phyloP scores from a whole-genome alignment of 345 rosid species.

The Brassica incana region DNA sequence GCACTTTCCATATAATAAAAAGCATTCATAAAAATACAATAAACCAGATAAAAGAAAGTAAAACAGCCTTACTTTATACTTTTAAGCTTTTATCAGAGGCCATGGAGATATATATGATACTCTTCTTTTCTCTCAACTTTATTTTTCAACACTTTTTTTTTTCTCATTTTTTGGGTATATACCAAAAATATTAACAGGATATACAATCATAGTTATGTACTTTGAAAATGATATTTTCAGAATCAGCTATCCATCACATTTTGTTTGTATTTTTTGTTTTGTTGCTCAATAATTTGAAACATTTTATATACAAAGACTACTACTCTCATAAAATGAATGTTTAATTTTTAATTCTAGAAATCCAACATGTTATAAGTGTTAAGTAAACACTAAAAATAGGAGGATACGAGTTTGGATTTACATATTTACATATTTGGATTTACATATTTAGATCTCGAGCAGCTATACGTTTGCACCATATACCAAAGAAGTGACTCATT shows the following conservation, averaged over 20 bases:
- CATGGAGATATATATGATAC: conserved; percentile 8
- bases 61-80: conserved; percentile 29
- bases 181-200: background rate
- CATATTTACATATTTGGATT: background rate
- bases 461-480: background rate
- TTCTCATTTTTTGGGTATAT: background rate
- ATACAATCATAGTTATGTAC: background rate
- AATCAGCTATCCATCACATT: background rate
- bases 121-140: conserved; percentile 13
- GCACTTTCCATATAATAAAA: background rate
- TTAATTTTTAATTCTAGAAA: too few species aligned
- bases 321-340: too few species aligned
- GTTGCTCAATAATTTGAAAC: background rate
- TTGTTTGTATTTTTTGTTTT: background rate
- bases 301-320: background rate
- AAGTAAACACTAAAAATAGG: background rate
- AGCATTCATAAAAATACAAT: conserved; percentile 2
- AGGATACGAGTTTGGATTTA: background rate
- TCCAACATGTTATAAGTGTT: background rate
- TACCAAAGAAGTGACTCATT: background rate
- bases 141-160: background rate
- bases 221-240: background rate
- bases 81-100: conserved; percentile 20
- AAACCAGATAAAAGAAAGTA: conserved; percentile 4
- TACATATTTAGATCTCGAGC: background rate